These are phyloP conservation scores for Seiridium unicorne DNA, from an alignment of 2,329 filamentous ascomycete genomes.

Conservation along the genomic window DNA sequence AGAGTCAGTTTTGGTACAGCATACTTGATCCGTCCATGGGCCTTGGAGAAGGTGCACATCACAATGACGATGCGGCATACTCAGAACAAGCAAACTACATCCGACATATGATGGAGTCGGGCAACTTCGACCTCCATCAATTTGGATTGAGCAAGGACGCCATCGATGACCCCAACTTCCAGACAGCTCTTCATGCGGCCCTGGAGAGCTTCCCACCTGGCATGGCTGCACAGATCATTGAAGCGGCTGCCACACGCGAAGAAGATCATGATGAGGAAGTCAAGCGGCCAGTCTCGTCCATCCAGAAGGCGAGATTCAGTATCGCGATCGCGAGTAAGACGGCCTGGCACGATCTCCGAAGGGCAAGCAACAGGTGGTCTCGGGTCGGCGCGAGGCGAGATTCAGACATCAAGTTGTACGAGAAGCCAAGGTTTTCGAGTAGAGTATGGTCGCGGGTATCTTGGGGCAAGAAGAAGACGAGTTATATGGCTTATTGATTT, in stretches of 20 bases:
- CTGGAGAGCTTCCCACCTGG: conserved; percentile 1
- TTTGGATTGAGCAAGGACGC: neutral
- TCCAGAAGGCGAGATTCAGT: neutral
- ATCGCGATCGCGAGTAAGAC: neutral
- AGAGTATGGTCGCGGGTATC: neutral
- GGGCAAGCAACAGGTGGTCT: neutral
- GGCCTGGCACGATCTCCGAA: neutral
- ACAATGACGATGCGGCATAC: neutral
- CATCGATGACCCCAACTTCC: neutral
- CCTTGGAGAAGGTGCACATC: neutral
- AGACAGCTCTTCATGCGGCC: neutral
- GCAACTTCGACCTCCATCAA: neutral
- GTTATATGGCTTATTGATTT: neutral
- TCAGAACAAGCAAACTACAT: conserved; percentile 3
- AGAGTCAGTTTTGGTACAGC: neutral
- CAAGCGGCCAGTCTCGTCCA: neutral
- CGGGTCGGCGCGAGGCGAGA: neutral
- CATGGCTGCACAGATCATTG: neutral
- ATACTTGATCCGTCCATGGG: conserved; percentile 1
- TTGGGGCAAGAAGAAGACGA: neutral
- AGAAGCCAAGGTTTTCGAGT: neutral
- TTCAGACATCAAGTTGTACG: neutral
- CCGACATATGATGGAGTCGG: conserved; percentile 1
- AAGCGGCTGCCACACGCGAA: neutral
- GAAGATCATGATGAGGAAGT: neutral